Evolutionary conservation across 192 early-diverging fungal genomes (phyloP).

Genomic region (Rhizophagus sp.): DNA sequence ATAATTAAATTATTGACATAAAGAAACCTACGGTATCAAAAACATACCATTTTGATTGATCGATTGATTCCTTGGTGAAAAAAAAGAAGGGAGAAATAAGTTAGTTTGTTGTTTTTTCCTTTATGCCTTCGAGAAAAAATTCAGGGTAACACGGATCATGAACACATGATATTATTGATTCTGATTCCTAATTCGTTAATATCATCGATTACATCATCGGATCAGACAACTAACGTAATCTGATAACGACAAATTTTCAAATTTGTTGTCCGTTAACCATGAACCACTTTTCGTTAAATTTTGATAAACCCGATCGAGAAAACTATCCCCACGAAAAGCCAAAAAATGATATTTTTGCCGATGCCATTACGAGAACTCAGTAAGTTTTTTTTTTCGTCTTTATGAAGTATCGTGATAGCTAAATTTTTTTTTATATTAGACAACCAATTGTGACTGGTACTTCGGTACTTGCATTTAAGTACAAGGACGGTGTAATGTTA

Average conservation of each 20-base stretch:
- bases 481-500: conserved; percentile 97
- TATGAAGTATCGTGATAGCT: not conserved
- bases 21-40: not conserved
- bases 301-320: no score
- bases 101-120: not conserved
- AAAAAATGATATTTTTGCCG: no score
- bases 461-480: conserved; percentile 91
- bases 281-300: no score
- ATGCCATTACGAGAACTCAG: not conserved
- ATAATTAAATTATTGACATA: not conserved
- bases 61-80: not conserved
- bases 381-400: not conserved
- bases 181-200: no score
- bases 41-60: conserved; percentile 3
- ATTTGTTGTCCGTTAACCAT: no score
- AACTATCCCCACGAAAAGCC: no score
- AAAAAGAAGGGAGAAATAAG: not conserved
- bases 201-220: no score
- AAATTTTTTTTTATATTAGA: conserved; percentile 36
- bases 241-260: no score
- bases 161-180: not conserved
- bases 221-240: no score
- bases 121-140: not conserved
- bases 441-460: conserved; percentile 91
- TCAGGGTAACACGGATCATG: not conserved